These are phyloP conservation scores for Tieghemostelium lacteum DNA, from an alignment of 78 protist species.

Conservation along the genomic window DNA sequence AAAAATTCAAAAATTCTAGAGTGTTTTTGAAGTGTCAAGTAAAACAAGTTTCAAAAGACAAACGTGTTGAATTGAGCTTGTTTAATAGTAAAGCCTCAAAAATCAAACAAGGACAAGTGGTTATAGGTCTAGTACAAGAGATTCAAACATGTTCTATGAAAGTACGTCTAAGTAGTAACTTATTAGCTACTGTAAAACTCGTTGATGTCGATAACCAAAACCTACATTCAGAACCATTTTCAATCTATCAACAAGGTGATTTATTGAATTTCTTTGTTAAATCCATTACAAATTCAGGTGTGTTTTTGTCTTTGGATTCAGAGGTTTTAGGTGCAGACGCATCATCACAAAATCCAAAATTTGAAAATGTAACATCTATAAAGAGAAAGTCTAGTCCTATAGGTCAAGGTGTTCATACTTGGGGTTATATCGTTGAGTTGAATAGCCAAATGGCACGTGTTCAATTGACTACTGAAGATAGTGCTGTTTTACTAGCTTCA, in stretches of 20 bases:
- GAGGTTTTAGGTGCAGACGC: background rate
- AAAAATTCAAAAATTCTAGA: background rate
- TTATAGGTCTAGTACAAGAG: slow-evolving; percentile 5
- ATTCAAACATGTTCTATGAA: background rate
- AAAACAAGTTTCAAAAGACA: background rate
- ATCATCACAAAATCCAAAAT: slow-evolving; percentile 9
- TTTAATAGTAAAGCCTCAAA: background rate
- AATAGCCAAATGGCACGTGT: slow-evolving; percentile 1
- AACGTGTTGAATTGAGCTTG: no score
- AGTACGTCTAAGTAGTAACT: background rate
- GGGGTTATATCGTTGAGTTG: slow-evolving; percentile 14
- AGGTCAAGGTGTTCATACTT: background rate
- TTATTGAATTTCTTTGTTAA: slow-evolving; percentile 2
- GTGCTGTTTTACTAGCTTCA: background rate
- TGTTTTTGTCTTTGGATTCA: background rate
- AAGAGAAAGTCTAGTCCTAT: background rate
- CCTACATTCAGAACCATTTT: background rate
- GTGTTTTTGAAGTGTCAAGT: background rate
- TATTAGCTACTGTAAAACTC: background rate
- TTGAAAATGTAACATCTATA: background rate
- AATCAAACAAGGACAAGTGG: background rate
- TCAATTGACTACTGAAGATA: background rate
- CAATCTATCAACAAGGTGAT: background rate
- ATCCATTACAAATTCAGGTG: background rate
- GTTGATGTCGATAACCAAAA: background rate